A percentile compares a stretch with the other conserved stretches of the same genome.
Evolutionary conservation across 1,284 basidiomycete species (phyloP).

Genomic region (Ganoderma resinaceum): DNA sequence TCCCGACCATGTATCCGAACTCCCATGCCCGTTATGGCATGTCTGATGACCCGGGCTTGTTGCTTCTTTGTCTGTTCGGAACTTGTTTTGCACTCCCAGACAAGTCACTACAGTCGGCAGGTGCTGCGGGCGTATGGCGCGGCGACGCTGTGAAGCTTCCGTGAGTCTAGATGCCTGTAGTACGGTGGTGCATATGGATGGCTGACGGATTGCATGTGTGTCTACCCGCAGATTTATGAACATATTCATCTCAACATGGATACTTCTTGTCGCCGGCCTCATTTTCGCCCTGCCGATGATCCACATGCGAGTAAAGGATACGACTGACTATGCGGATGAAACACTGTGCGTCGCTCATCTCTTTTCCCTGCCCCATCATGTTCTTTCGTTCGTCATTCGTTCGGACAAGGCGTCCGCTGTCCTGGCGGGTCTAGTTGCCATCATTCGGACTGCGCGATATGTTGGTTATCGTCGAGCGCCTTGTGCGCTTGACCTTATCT

Average conservation of each 20-base stretch:
- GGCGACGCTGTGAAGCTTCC: constrained; percentile 48
- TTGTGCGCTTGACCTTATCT: background rate
- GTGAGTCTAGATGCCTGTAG: constrained; percentile 34
- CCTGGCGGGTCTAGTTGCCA: background rate
- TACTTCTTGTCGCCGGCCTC: constrained; percentile 48
- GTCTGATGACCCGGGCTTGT: background rate
- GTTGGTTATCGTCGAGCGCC: constrained; percentile 5
- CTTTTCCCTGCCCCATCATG: background rate
- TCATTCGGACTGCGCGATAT: constrained; percentile 6
- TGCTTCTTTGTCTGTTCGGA: background rate
- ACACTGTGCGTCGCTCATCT: constrained; percentile 34
- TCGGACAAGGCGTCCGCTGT: background rate
- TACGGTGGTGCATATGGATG: background rate
- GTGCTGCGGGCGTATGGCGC: constrained; percentile 52
- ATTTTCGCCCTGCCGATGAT: constrained; percentile 55
- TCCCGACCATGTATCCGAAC: constrained; percentile 7
- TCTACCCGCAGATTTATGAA: constrained; percentile 45
- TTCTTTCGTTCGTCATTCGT: background rate
- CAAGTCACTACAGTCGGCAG: constrained; percentile 53
- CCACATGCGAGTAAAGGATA: constrained; percentile 48
- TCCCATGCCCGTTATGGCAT: background rate
- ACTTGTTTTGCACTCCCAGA: constrained; percentile 36
- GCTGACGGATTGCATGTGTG: constrained; percentile 9
- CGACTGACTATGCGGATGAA: constrained; percentile 42
- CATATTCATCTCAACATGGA: constrained; percentile 53